A percentile compares a stretch with the other conserved stretches of the same genome.
phyloP scores from a whole-genome alignment of 2,329 filamentous ascomycete species.

The Neofusicoccum sp. region DNA sequence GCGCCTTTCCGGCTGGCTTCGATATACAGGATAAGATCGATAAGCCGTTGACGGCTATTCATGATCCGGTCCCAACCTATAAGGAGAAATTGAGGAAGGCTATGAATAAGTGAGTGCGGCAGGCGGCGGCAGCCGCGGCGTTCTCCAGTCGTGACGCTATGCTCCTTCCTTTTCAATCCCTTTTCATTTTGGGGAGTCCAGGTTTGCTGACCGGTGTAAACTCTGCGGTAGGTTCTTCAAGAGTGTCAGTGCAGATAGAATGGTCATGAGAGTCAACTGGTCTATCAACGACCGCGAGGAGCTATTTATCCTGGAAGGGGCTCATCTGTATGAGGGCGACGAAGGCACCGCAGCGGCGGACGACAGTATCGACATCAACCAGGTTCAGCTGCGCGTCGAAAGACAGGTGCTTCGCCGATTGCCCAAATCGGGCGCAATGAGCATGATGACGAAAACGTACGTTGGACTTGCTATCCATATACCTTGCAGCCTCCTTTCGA shows the following conservation, averaged over 20 bases:
- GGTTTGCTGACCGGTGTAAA: background rate
- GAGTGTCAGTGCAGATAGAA: background rate
- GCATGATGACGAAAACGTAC: slow-evolving; percentile 18
- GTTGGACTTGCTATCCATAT: too few relatives aligned
- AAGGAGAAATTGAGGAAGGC: slow-evolving; percentile 11
- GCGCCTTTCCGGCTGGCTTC: slow-evolving; percentile 14
- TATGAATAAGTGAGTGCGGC: slow-evolving; percentile 12
- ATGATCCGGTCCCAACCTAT: slow-evolving; percentile 13
- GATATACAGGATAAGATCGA: slow-evolving; percentile 13
- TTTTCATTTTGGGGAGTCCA: background rate
- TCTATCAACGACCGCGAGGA: slow-evolving; percentile 13
- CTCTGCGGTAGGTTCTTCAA: slow-evolving; percentile 16
- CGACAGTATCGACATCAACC: slow-evolving; percentile 1
- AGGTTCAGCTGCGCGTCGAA: slow-evolving; percentile 15
- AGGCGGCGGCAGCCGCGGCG: too few relatives aligned
- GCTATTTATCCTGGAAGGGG: slow-evolving; percentile 5
- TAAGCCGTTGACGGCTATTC: slow-evolving; percentile 1
- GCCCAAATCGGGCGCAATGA: slow-evolving; percentile 1
- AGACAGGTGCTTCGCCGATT: slow-evolving; percentile 8
- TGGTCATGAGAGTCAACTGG: slow-evolving; percentile 16
- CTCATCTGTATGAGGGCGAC: slow-evolving; percentile 12
- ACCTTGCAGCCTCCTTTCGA: too few relatives aligned
- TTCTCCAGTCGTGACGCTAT: too few relatives aligned
- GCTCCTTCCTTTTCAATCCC: background rate
- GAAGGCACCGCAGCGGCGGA: background rate